Percentiles rank a stretch among this genome's conserved stretches.
These are phyloP conservation scores for Lasiosphaeriaceae sp. DNA, from an alignment of 495 filamentous ascomycete species.

Conservation along the genomic window DNA sequence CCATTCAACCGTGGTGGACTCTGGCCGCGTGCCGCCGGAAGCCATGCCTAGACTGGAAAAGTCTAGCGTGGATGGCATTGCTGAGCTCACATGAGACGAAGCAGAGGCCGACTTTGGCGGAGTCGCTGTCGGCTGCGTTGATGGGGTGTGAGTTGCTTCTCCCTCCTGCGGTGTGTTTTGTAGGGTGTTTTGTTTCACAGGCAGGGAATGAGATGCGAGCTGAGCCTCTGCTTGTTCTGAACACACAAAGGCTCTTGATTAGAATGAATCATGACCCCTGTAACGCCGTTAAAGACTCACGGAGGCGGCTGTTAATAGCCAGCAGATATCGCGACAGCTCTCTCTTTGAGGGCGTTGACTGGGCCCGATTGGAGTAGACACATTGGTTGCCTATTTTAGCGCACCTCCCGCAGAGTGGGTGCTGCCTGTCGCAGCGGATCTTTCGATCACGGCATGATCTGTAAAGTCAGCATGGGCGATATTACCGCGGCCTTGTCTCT, in stretches of 20 bases:
- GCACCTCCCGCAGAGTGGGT: conserved; percentile 33
- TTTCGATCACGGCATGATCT: conserved; percentile 33
- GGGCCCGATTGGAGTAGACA: conserved; percentile 11
- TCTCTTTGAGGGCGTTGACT: conserved; percentile 8
- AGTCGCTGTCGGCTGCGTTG: not conserved
- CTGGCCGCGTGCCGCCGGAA: too few species aligned
- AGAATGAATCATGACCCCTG: not conserved
- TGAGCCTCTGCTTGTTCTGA: conserved; percentile 16
- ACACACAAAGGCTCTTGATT: not conserved
- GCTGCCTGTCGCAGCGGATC: conserved; percentile 33
- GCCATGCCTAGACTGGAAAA: not conserved
- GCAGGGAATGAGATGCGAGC: conserved; percentile 1
- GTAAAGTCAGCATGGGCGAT: too few species aligned
- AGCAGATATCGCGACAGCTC: conserved; percentile 10
- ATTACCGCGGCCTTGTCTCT: too few species aligned
- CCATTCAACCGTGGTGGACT: not conserved
- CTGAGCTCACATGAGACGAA: not conserved
- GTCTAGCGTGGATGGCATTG: not conserved
- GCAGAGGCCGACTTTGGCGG: not conserved
- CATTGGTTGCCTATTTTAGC: conserved; percentile 17
- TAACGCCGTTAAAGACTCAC: conserved; percentile 5
- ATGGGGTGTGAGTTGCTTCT: too few species aligned
- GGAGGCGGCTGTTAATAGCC: conserved; percentile 11
- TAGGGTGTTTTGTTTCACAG: not conserved
- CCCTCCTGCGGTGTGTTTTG: too few species aligned